Percentiles rank a stretch among this genome's conserved stretches.
Evolutionary conservation across 331 rosid species (phyloP).

Genomic region (Cydonia oblonga): DNA sequence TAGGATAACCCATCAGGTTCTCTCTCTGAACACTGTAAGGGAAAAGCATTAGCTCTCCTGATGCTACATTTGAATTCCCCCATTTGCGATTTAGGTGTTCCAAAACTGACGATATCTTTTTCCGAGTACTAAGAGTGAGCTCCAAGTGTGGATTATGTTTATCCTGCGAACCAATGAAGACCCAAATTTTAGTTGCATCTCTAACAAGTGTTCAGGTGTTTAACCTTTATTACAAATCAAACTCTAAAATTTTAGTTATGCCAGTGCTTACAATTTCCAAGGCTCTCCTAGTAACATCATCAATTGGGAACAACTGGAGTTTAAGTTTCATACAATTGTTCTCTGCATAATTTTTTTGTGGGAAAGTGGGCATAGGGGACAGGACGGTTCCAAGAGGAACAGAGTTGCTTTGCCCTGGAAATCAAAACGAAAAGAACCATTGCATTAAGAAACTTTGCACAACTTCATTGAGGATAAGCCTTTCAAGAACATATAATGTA

Average conservation of each 20-base stretch:
- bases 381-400: constrained; percentile 32
- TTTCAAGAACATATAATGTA: background rate
- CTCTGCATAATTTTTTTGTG: constrained; percentile 48
- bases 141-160: constrained; percentile 90
- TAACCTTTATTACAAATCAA: constrained; percentile 1
- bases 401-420: constrained; percentile 47
- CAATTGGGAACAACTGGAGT: constrained; percentile 89
- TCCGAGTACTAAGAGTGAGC: constrained; percentile 83
- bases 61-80: constrained; percentile 85
- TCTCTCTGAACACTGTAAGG: constrained; percentile 66
- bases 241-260: background rate
- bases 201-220: constrained; percentile 8
- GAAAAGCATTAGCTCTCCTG: constrained; percentile 79
- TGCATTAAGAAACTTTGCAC: background rate
- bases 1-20: constrained; percentile 43
- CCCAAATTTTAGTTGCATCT: background rate
- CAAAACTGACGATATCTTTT: constrained; percentile 86
- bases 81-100: constrained; percentile 94
- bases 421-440: constrained; percentile 14
- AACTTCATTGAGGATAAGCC: background rate
- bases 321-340: constrained; percentile 54
- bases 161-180: constrained; percentile 38
- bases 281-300: constrained; percentile 78
- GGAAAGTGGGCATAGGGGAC: constrained; percentile 40
- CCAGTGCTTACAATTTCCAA: constrained; percentile 73